Conservation (phyloP, 371 early-diverging fungal genomes). For the Catenaria anguillulae region DNA sequence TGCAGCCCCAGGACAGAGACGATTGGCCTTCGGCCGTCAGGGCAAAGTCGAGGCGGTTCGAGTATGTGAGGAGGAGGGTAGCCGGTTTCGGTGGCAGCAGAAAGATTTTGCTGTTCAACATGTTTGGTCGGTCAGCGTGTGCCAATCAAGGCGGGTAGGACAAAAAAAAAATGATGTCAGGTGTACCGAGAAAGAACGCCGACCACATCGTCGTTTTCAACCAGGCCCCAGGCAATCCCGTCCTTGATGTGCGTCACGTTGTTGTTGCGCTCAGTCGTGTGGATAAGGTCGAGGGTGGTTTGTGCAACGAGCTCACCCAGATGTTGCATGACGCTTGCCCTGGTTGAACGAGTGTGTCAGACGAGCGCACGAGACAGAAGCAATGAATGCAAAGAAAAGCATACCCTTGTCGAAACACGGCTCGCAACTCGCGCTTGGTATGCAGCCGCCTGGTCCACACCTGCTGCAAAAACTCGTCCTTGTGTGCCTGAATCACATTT, state of each 20-base stretch:
- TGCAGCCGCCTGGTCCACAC: conserved; percentile 27
- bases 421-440: conserved; percentile 21
- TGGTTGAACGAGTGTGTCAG: background rate
- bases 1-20: conserved; percentile 21
- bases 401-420: conserved; percentile 29
- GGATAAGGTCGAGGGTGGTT: background rate
- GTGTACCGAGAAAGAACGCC: background rate
- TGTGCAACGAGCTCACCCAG: conserved; percentile 4
- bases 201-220: background rate
- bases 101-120: background rate
- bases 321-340: background rate
- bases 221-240: conserved; percentile 5
- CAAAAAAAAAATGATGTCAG: no score
- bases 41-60: background rate
- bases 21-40: background rate
- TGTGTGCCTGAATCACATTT: conserved; percentile 23
- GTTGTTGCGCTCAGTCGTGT: conserved; percentile 1
- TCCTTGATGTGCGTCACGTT: background rate
- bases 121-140: no score
- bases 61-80: background rate
- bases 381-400: background rate
- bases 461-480: conserved; percentile 31
- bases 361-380: background rate
- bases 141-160: no score
- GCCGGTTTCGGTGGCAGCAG: background rate